Conservation (phyloP, 108 stramenopile genomes). For the Nannochloropsis gaditana region DNA sequence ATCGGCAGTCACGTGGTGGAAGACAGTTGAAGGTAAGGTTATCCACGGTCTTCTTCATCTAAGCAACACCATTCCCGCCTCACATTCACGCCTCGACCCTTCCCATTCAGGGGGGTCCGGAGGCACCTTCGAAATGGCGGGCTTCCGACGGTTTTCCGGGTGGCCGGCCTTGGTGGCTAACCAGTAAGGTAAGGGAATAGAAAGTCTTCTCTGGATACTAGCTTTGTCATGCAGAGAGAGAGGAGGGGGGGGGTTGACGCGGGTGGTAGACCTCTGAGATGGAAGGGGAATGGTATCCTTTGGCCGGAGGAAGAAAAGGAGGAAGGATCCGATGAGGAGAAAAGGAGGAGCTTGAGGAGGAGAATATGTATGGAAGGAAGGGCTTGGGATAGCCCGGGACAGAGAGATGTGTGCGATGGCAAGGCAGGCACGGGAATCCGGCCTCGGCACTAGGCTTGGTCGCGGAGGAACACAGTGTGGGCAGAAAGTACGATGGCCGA, state of each 20-base stretch:
- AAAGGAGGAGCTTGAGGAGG: not conserved
- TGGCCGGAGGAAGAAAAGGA: not conserved
- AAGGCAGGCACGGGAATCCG: not conserved
- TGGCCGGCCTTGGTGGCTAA: too few relatives aligned
- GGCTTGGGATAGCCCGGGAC: not conserved
- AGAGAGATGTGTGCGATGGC: not conserved
- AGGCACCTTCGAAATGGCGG: conserved; percentile 48
- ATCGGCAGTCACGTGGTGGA: too few relatives aligned
- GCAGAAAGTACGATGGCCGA: conserved; percentile 39
- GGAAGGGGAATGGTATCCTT: not conserved
- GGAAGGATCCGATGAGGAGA: not conserved
- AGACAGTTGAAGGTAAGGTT: too few relatives aligned
- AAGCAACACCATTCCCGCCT: too few relatives aligned
- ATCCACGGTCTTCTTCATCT: too few relatives aligned
- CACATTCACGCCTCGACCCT: too few relatives aligned
- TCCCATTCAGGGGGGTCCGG: conserved; percentile 27
- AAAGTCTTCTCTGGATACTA: too few relatives aligned
- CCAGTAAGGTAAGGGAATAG: too few relatives aligned
- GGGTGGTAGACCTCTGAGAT: not conserved
- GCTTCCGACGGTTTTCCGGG: not conserved
- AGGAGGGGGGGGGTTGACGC: not conserved
- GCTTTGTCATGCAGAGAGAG: not conserved
- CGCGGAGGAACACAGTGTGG: not conserved
- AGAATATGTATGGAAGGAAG: not conserved
- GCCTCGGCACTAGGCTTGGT: too few relatives aligned